phyloP scores from a whole-genome alignment of 768 basidiomycete species.

The Galerina marginata region DNA sequence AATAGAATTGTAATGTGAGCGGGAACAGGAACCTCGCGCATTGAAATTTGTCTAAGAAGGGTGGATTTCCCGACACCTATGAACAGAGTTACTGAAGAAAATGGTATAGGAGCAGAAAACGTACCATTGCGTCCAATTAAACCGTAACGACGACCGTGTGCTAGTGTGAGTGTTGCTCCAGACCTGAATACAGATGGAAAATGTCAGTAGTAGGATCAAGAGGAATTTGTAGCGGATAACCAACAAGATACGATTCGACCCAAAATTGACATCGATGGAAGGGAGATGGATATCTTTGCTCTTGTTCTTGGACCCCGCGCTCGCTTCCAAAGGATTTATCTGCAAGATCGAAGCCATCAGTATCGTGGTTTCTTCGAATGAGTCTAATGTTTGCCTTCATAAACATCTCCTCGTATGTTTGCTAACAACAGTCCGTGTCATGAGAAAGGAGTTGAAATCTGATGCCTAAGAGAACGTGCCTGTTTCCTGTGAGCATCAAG shows the following conservation, averaged over 20 bases:
- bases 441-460: background rate
- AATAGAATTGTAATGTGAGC: conserved; percentile 96
- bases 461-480: conserved; percentile 41
- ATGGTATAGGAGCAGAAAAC: conserved; percentile 9
- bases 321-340: conserved; percentile 93
- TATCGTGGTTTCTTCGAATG: background rate
- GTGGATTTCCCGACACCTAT: conserved; percentile 96
- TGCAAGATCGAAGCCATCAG: conserved; percentile 27
- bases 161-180: conserved; percentile 85
- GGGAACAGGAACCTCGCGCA: conserved; percentile 94
- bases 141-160: conserved; percentile 89
- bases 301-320: conserved; percentile 83
- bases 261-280: conserved; percentile 96
- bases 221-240: conserved; percentile 12
- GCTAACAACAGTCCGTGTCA: conserved; percentile 48
- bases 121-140: conserved; percentile 87
- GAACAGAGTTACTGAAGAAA: conserved; percentile 3
- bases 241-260: conserved; percentile 90
- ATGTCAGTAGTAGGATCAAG: background rate
- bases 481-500: conserved; percentile 92
- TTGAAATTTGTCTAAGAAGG: conserved; percentile 89
- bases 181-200: conserved; percentile 49
- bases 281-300: conserved; percentile 96
- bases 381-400: conserved; percentile 72
- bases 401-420: conserved; percentile 98